Evolutionary conservation across 2,329 filamentous ascomycete genomes (phyloP).

Genomic region (Xylaria sp.): DNA sequence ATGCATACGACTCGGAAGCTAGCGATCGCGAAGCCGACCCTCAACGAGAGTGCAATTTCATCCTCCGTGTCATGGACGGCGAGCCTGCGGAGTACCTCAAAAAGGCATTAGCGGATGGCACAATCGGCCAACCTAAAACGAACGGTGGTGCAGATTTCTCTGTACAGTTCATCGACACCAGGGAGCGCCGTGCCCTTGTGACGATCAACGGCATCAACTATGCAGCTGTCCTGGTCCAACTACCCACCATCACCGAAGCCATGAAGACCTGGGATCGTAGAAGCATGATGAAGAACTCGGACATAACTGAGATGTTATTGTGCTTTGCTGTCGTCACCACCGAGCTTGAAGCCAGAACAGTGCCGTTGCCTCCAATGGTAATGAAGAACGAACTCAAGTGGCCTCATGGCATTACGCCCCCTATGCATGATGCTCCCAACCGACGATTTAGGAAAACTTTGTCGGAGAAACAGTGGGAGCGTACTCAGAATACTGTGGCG

Average conservation of each 20-base stretch:
- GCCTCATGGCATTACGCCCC: slow-evolving; percentile 87
- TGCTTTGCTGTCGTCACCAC: slow-evolving; percentile 75
- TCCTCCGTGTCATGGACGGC: slow-evolving; percentile 88
- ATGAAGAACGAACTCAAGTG: slow-evolving; percentile 74
- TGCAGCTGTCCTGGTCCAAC: slow-evolving; percentile 81
- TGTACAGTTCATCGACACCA: slow-evolving; percentile 81
- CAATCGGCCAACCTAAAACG: slow-evolving; percentile 73
- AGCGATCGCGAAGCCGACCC: slow-evolving; percentile 91
- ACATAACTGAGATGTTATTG: slow-evolving; percentile 89
- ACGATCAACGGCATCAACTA: slow-evolving; percentile 76
- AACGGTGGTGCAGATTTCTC: slow-evolving; percentile 80
- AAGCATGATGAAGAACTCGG: slow-evolving; percentile 87
- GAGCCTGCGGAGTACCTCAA: slow-evolving; percentile 87
- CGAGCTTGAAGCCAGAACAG: slow-evolving; percentile 73
- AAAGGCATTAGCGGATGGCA: slow-evolving; percentile 78
- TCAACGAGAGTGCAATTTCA: slow-evolving; percentile 87
- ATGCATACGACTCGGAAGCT: slow-evolving; percentile 96
- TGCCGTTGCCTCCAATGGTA: slow-evolving; percentile 77
- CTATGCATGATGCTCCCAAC: slow-evolving; percentile 86
- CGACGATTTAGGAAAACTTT: slow-evolving; percentile 86
- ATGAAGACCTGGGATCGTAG: slow-evolving; percentile 96
- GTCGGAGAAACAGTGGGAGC: slow-evolving; percentile 84
- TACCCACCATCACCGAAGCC: slow-evolving; percentile 87
- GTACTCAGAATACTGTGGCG: slow-evolving; percentile 83
- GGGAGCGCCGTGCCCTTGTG: slow-evolving; percentile 78